Base-by-base conservation (phyloP, 331 rosid genomes). In the Acacia concinna region DNA sequence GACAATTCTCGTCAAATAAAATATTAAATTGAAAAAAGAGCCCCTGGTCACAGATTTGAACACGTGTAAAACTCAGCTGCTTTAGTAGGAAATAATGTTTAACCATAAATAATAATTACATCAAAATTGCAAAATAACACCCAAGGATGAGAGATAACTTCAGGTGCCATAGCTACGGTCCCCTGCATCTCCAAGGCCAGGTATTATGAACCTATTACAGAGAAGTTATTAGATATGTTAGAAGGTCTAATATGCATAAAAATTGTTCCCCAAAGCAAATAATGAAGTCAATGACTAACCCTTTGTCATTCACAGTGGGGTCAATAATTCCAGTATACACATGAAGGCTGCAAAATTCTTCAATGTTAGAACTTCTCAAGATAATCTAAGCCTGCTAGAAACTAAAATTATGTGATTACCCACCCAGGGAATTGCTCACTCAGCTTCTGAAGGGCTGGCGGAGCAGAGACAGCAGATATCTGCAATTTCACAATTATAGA, bases 101-200 rank as follows among this genome's bases (percentile, higher is more conserved):
- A 70, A 37, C 8, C 62, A n/a, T 13, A 8, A 5, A 47, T 17
- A 54, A 27, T 51, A 46, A 46, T 12, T 15, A 56, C 20, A 37
- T 68, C 85, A 79, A 87, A 83, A 81, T 68, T 78, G 74, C 80
- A 72, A 59, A 13, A 21, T 52, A 21, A 8, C 60, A 5, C 38
- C 14, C 11, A 41, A 63, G 44, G 27, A 57, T 31, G 34, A 1
- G 41, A 41, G 8, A n/a, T 14, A 12, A 41, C 51, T 57, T 86
- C 81, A 92, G 81, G 97, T 93, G 46, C 98, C 97, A 31, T 81
- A 95, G 86, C 93, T 85, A 66, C 99, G 92, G 86, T 95, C 97
- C 20, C 99, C 99, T 7, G 97, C 98, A 77, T 95, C 99, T 77
- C 99, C 99, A 73, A 95, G 91, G 52, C 99, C 99, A 60, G 98